Base-by-base conservation (phyloP, 2,329 filamentous ascomycete genomes). In the Ophioceras dolichostomum region DNA sequence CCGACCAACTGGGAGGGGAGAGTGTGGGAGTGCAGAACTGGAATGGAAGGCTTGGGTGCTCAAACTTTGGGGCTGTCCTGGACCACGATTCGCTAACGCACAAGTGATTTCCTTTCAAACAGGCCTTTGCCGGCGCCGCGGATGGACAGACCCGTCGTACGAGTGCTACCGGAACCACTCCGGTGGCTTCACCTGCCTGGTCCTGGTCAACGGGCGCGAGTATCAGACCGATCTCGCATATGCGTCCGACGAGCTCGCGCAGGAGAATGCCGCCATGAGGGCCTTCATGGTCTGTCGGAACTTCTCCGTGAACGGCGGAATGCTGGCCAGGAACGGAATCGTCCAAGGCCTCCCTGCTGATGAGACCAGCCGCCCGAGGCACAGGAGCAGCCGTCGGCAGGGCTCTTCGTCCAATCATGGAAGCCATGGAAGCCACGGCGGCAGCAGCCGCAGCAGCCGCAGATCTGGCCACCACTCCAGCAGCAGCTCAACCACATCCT, bases 231-330 rank as follows among this genome's bases (percentile, higher is more conserved):
- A 94, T 58, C 73, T 83, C 27, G 74, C 80, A 45, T 94, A 91
- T 63, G 78, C 83, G 56, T 83, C 81, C 44, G 83, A 89, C 56
- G 67, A 74, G 34, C 69, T 94, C 46, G 89, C 89, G 33, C 84
- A 87, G 54, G 88, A 96, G 59, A 91, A 89, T 51, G 89, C 89
- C 19, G 89, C 89, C 42, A 93, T 93, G 75, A 83, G 87, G 44
- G 89, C 89, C 40, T 96, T 94, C 62, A 89, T 94, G 76, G 91
- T 95, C 48, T 95, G 89, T 68, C 82, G 87, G 46, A 94, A 94
- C 69, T 95, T 95, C 64, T 94, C 86, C 39, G 84, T 93, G 59
- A 95, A 94, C 56, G 87, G 93, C 51, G 89, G 89, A 56, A 94
- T 94, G 86, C 66, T 79, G 45, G 76, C 75, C 44, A 71, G 75